phyloP scores from a whole-genome alignment of 495 filamentous ascomycete species.

The Penicillium taxi region DNA sequence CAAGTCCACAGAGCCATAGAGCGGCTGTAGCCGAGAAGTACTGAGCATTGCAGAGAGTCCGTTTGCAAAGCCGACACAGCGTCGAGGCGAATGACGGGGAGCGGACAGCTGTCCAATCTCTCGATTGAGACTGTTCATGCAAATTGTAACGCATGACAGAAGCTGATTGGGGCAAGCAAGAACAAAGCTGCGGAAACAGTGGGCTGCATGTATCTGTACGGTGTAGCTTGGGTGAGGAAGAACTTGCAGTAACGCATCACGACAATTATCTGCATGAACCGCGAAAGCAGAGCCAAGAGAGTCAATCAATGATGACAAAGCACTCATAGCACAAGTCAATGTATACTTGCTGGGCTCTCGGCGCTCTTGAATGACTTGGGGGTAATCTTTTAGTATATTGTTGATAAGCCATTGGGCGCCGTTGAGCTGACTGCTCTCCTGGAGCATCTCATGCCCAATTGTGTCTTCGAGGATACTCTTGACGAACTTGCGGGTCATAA shows the following conservation, averaged over 20 bases:
- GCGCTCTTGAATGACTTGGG: conserved; percentile 83
- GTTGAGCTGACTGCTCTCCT: conserved; percentile 76
- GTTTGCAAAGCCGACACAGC: conserved; percentile 89
- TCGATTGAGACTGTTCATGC: conserved; percentile 88
- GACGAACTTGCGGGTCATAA: conserved; percentile 79
- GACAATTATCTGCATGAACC: conserved; percentile 65
- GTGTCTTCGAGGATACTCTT: conserved; percentile 78
- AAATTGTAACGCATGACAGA: conserved; percentile 83
- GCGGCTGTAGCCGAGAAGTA: conserved; percentile 74
- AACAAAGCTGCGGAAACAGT: conserved; percentile 78
- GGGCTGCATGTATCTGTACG: conserved; percentile 81
- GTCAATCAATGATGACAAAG: conserved; percentile 68
- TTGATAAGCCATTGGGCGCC: conserved; percentile 80
- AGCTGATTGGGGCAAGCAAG: conserved; percentile 87
- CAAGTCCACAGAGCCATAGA: conserved; percentile 93
- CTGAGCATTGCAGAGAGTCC: conserved; percentile 88
- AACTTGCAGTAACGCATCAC: conserved; percentile 84
- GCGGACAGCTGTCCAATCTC: conserved; percentile 72
- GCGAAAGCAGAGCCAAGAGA: conserved; percentile 76
- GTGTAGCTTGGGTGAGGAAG: conserved; percentile 93
- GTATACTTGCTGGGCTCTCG: conserved; percentile 86
- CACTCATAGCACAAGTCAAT: conserved; percentile 69
- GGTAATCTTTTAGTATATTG: conserved; percentile 87
- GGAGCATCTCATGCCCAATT: conserved; percentile 71
- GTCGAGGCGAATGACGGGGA: conserved; percentile 68